A percentile compares a stretch with the other conserved stretches of the same genome.
Conservation (phyloP, 2,329 filamentous ascomycete genomes). For the Xylariaceae sp. region DNA sequence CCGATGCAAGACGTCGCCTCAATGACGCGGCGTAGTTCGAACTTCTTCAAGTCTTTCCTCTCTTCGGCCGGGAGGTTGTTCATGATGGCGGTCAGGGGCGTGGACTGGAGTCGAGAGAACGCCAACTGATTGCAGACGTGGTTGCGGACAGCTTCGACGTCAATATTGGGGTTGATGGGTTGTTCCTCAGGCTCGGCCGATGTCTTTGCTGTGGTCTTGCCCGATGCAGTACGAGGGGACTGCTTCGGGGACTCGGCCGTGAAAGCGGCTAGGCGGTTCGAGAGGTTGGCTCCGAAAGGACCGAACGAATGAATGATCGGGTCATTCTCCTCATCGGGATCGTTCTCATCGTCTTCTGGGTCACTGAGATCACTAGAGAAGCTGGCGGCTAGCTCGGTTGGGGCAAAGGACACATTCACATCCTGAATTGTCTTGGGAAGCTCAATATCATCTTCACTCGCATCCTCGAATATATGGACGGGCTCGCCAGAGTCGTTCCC, state of each 20-base stretch:
- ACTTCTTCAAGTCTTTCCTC: slow-evolving; percentile 54
- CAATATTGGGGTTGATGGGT: slow-evolving; percentile 26
- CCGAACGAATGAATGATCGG: slow-evolving; percentile 90
- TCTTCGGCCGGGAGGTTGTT: slow-evolving; percentile 72
- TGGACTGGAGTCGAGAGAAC: slow-evolving; percentile 87
- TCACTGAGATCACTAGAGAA: slow-evolving; percentile 57
- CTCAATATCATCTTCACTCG: slow-evolving; percentile 51
- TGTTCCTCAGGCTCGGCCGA: slow-evolving; percentile 24
- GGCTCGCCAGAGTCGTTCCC: slow-evolving; percentile 33
- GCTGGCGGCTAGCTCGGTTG: slow-evolving; percentile 46
- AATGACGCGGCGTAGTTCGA: slow-evolving; percentile 66
- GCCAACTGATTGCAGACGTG: slow-evolving; percentile 94
- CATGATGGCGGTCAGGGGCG: slow-evolving; percentile 84
- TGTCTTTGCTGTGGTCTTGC: slow-evolving; percentile 16
- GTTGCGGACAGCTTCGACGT: slow-evolving; percentile 59
- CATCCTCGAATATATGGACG: slow-evolving; percentile 73
- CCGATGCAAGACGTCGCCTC: slow-evolving; percentile 76
- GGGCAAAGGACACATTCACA: slow-evolving; percentile 39
- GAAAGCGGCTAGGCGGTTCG: slow-evolving; percentile 78
- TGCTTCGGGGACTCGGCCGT: slow-evolving; percentile 59
- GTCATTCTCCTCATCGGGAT: slow-evolving; percentile 91
- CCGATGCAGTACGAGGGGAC: slow-evolving; percentile 18
- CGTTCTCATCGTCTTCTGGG: slow-evolving; percentile 66
- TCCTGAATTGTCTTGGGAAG: slow-evolving; percentile 30
- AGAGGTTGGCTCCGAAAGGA: slow-evolving; percentile 79